Percentiles rank a stretch among this genome's conserved stretches.
Conservation (phyloP, 139 green algal species). For the Diplosphaera chodatii region DNA sequence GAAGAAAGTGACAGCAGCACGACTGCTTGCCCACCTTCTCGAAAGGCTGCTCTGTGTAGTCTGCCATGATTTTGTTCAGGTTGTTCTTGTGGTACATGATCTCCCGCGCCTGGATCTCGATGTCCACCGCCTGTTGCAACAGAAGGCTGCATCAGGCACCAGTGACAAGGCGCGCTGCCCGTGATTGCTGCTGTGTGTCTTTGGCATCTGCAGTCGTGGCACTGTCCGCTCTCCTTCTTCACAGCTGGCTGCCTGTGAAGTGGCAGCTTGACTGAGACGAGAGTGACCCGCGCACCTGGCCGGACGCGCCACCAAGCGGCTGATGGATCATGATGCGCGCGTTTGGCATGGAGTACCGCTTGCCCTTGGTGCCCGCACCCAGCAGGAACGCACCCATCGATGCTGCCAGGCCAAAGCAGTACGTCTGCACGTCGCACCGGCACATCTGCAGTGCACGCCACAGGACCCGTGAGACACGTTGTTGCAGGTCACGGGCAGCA, state of each 20-base stretch:
- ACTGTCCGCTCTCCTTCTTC: too few relatives aligned
- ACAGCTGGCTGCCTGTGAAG: too few relatives aligned
- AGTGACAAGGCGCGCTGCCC: too few relatives aligned
- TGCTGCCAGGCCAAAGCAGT: constrained; percentile 97
- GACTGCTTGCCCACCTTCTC: constrained; percentile 50
- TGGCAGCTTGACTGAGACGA: too few relatives aligned
- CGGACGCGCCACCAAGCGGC: constrained; percentile 90
- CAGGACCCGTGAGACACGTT: too few relatives aligned
- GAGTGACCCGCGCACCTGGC: too few relatives aligned
- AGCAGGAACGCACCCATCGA: constrained; percentile 99
- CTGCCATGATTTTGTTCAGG: constrained; percentile 95
- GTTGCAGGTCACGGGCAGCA: too few relatives aligned
- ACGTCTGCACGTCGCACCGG: constrained; percentile 65
- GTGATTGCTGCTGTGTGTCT: too few relatives aligned
- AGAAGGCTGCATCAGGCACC: too few relatives aligned
- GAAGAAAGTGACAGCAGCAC: too few relatives aligned
- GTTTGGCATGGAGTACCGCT: constrained; percentile 98
- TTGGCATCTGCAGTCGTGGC: too few relatives aligned
- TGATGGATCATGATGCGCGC: constrained; percentile 99
- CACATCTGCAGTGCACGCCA: too few relatives aligned
- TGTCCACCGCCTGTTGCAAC: constrained; percentile 60
- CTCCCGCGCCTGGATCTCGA: constrained; percentile 77
- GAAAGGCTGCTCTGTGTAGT: constrained; percentile 77
- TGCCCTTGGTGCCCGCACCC: constrained; percentile 81
- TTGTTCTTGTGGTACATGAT: constrained; percentile 99